These are phyloP conservation scores for Hawksworthiomyces lignivorus DNA, from an alignment of 2,329 filamentous ascomycete species.

Conservation along the genomic window DNA sequence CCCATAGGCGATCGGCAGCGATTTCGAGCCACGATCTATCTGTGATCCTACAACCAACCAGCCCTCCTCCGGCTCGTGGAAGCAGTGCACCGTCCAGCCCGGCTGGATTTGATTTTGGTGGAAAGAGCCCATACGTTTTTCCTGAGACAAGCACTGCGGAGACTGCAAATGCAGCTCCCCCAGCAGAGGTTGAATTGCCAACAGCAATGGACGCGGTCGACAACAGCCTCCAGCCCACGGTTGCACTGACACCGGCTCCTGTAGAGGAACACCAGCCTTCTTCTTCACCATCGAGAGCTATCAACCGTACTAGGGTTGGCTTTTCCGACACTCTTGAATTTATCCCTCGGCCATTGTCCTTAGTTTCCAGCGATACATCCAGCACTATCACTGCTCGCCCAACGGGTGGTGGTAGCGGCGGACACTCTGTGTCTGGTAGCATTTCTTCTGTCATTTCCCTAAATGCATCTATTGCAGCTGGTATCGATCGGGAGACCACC, in stretches of 20 bases:
- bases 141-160: conserved; percentile 14
- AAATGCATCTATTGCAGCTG: conserved; percentile 33
- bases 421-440: conserved; percentile 70
- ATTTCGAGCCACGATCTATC: conserved; percentile 79
- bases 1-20: conserved; percentile 72
- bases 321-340: conserved; percentile 82
- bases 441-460: conserved; percentile 68
- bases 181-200: conserved; percentile 12
- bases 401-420: conserved; percentile 17
- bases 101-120: conserved; percentile 39
- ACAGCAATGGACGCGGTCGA: background rate
- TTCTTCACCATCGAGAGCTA: conserved; percentile 8
- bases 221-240: background rate
- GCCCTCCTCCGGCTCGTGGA: conserved; percentile 42
- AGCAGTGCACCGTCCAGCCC: conserved; percentile 61
- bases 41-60: conserved; percentile 54
- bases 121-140: conserved; percentile 19
- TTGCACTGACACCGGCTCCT: background rate
- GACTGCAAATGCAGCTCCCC: conserved; percentile 7
- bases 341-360: conserved; percentile 72
- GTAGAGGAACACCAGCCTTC: conserved; percentile 12
- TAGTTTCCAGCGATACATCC: conserved; percentile 77
- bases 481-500: conserved; percentile 32
- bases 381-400: conserved; percentile 64
- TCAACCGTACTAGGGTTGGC: conserved; percentile 58